These are phyloP conservation scores for Sonneratia alba DNA, from an alignment of 345 rosid genomes.

Conservation along the genomic window DNA sequence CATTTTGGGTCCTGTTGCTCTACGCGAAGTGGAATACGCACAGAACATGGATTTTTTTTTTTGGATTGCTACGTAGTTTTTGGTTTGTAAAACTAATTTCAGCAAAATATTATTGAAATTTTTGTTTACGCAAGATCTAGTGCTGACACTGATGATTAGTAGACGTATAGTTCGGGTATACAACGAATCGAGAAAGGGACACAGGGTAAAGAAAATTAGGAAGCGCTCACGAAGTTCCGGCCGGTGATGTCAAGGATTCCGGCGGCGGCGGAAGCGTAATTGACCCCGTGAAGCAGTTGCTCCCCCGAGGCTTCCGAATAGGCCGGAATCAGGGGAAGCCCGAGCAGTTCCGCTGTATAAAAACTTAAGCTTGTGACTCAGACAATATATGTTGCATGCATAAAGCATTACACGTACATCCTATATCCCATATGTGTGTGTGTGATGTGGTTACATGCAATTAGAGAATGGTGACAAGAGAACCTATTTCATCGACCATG, in stretches of 20 bases:
- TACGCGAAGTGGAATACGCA: no score
- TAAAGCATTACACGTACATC: no score
- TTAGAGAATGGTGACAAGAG: no score
- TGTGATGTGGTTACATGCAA: background rate
- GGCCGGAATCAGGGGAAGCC: constrained; percentile 82
- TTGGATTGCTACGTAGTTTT: no score
- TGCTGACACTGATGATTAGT: background rate
- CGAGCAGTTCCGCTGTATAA: constrained; percentile 60
- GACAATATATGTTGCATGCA: background rate
- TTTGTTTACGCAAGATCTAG: no score
- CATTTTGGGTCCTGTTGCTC: no score
- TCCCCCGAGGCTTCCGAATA: constrained; percentile 67
- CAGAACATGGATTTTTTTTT: no score
- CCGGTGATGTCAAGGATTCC: constrained; percentile 90
- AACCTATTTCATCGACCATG: constrained; percentile 89
- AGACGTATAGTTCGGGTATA: background rate
- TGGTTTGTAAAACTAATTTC: no score
- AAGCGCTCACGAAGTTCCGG: constrained; percentile 66
- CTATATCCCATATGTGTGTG: background rate
- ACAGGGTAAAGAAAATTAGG: background rate
- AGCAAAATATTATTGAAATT: no score
- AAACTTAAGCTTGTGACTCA: background rate
- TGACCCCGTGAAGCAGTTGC: constrained; percentile 70
- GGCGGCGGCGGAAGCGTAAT: constrained; percentile 96
- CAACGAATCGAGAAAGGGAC: background rate